A percentile compares a stretch with the other conserved stretches of the same genome.
Evolutionary conservation across 352 stramenopile genomes (phyloP).

Genomic region (Phytopythium oedochilum): DNA sequence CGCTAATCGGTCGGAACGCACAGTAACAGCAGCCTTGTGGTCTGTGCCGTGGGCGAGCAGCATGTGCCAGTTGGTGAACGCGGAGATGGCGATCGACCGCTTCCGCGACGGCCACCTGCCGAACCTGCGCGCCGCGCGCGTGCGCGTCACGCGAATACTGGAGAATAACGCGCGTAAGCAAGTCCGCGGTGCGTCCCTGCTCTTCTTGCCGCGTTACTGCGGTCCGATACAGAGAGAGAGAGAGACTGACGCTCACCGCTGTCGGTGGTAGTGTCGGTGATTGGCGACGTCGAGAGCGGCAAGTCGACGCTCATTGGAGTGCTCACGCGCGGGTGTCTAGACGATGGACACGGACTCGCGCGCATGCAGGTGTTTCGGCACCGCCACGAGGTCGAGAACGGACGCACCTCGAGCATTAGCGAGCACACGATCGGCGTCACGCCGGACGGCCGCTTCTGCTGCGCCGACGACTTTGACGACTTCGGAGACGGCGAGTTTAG

Average conservation of each 20-base stretch:
- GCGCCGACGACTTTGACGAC: slow-evolving; percentile 40
- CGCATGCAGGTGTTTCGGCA: slow-evolving; percentile 89
- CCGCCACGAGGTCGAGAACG: slow-evolving; percentile 88
- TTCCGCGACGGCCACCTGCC: slow-evolving; percentile 41
- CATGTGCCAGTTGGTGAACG: slow-evolving; percentile 74
- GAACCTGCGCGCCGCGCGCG: slow-evolving; percentile 30
- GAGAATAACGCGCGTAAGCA: slow-evolving; percentile 54
- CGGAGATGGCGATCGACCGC: slow-evolving; percentile 55
- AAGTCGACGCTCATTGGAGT: slow-evolving; percentile 90
- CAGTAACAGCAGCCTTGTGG: too few relatives aligned
- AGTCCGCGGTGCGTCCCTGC: slow-evolving; percentile 32
- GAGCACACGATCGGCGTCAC: slow-evolving; percentile 81
- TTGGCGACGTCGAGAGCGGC: slow-evolving; percentile 81
- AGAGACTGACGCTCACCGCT: too few relatives aligned
- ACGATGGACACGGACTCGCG: slow-evolving; percentile 81
- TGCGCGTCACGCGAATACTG: slow-evolving; percentile 46
- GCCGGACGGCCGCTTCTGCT: slow-evolving; percentile 50
- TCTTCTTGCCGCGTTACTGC: too few relatives aligned
- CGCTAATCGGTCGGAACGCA: too few relatives aligned
- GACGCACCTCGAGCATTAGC: slow-evolving; percentile 84
- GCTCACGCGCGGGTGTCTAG: slow-evolving; percentile 75
- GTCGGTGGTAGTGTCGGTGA: slow-evolving; percentile 63
- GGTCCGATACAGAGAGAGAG: too few relatives aligned
- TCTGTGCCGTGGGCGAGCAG: slow-evolving; percentile 10
- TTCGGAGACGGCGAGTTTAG: slow-evolving; percentile 38